Percentiles rank a stretch among this genome's conserved stretches.
Evolutionary conservation across 306 rosid genomes (phyloP).

Genomic region (Senna tora): DNA sequence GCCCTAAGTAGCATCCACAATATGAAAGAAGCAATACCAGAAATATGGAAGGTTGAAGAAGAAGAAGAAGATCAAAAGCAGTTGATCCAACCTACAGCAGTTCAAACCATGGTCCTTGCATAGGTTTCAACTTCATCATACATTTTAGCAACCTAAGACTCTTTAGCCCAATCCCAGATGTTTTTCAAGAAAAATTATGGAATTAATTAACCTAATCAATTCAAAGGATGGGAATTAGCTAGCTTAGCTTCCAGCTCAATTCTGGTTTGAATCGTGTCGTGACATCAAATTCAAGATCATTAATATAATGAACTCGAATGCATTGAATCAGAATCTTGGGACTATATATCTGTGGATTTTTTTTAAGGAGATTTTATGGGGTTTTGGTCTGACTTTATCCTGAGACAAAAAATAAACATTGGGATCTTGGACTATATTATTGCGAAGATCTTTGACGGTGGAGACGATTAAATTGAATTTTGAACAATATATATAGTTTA

Average conservation of each 20-base stretch:
- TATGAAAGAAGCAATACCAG: not conserved
- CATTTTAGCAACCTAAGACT: not conserved
- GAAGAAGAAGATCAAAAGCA: slow-evolving; percentile 38
- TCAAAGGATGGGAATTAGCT: not conserved
- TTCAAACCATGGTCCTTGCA: slow-evolving; percentile 44
- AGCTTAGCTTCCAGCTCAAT: not conserved
- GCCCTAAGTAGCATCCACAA: not conserved
- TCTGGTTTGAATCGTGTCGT: not conserved
- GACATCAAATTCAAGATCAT: not conserved
- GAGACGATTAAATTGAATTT: no score
- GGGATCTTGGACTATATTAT: not conserved
- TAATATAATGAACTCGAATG: no score
- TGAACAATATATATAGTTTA: no score
- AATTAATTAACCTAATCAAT: not conserved
- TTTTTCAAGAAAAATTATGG: not conserved
- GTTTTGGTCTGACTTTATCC: not conserved
- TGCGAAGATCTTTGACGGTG: not conserved
- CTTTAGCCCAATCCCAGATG: not conserved
- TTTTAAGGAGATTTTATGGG: not conserved
- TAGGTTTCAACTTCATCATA: slow-evolving; percentile 37
- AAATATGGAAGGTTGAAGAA: slow-evolving; percentile 59
- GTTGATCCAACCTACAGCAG: slow-evolving; percentile 38
- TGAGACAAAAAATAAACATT: not conserved
- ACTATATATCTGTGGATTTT: no score
- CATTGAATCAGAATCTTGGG: no score